Conservation (phyloP, 73 alveolate species). For the Effrenium voratum region DNA sequence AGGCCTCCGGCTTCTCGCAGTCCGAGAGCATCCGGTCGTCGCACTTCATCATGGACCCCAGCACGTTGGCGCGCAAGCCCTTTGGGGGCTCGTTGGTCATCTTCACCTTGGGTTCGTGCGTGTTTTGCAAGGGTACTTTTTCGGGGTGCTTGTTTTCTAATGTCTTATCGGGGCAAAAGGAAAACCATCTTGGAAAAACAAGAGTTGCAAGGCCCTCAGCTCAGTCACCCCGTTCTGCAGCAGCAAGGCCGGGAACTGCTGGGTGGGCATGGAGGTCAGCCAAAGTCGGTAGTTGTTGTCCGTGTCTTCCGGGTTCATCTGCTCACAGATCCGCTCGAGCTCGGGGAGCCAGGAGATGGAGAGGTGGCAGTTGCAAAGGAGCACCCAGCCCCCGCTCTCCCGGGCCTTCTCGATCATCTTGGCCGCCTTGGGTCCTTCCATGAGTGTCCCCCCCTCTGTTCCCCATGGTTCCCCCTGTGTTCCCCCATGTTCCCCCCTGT, state of each 20-base stretch:
- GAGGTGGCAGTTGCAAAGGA: conserved; percentile 99
- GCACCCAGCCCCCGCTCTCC: conserved; percentile 98
- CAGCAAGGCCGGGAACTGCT: conserved; percentile 99
- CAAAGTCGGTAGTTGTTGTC: conserved; percentile 99
- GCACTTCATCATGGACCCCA: conserved; percentile 96
- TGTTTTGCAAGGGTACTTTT: no score
- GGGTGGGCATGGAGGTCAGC: conserved; percentile 99
- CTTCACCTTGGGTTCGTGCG: no score
- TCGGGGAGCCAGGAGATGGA: conserved; percentile 99
- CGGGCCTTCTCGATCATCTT: conserved; percentile 82
- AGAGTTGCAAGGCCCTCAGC: no score
- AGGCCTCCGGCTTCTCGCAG: conserved; percentile 99
- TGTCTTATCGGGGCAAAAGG: no score
- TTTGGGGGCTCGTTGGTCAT: conserved; percentile 99
- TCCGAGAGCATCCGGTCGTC: conserved; percentile 99
- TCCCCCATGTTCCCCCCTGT: background rate
- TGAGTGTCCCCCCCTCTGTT: background rate
- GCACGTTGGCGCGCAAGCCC: conserved; percentile 98
- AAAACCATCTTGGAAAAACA: no score
- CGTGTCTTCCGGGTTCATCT: conserved; percentile 91
- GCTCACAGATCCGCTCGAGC: conserved; percentile 98
- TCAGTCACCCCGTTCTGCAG: conserved; percentile 99
- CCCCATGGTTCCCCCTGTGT: background rate
- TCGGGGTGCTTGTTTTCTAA: no score
- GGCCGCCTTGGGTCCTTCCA: conserved; percentile 71